Percentiles rank a stretch among this genome's conserved stretches.
phyloP scores from a whole-genome alignment of 169 alveolate genomes.

The Ichthyophthirius multifiliis region DNA sequence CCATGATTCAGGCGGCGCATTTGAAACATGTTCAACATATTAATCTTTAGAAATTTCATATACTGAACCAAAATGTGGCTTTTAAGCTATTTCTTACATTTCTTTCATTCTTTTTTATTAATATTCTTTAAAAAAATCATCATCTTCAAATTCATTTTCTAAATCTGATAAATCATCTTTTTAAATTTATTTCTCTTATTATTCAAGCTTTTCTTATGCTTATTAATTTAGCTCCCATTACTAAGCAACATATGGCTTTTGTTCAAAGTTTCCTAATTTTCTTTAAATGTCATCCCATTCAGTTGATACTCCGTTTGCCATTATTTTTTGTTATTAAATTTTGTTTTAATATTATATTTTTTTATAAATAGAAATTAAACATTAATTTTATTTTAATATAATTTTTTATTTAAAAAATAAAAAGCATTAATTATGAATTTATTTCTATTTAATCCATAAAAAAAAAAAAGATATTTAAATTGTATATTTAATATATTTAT shows the following conservation, averaged over 20 bases:
- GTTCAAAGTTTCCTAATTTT: slow-evolving; percentile 73
- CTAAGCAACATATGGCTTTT: slow-evolving; percentile 54
- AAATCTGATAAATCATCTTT: slow-evolving; percentile 23
- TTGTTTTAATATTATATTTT: not conserved
- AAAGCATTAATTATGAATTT: no score
- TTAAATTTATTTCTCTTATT: slow-evolving; percentile 48
- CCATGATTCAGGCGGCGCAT: slow-evolving; percentile 53
- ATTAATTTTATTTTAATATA: no score
- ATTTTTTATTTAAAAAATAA: no score
- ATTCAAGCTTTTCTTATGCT: slow-evolving; percentile 53
- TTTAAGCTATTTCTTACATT: slow-evolving; percentile 49
- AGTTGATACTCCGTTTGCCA: slow-evolving; percentile 78
- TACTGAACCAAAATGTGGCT: slow-evolving; percentile 64
- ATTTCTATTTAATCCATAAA: no score
- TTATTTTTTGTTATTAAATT: slow-evolving; percentile 10
- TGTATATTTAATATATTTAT: no score
- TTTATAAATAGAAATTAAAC: no score
- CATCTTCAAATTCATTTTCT: slow-evolving; percentile 51
- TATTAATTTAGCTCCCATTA: slow-evolving; percentile 51
- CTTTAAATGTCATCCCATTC: slow-evolving; percentile 84
- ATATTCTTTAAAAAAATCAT: slow-evolving; percentile 57
- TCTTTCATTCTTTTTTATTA: slow-evolving; percentile 68
- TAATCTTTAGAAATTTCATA: slow-evolving; percentile 44
- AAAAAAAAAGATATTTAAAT: no score
- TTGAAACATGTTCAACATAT: slow-evolving; percentile 55